Base-by-base conservation (phyloP, 2,329 filamentous ascomycete species). In the Salinomyces thailandicus region DNA sequence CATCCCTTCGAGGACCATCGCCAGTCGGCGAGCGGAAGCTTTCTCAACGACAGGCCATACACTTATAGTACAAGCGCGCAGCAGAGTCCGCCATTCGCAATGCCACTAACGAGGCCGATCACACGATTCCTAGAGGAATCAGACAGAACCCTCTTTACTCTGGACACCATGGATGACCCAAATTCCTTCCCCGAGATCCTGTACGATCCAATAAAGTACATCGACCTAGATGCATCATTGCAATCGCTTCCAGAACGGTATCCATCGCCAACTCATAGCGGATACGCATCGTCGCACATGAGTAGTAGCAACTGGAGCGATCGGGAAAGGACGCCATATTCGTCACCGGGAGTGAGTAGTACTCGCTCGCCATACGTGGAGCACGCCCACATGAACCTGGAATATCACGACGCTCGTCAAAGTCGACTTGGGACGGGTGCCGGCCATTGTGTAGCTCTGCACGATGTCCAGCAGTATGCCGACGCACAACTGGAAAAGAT, bases 391-490 rank as follows among this genome's bases (percentile, higher is more conserved):
- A 26, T 12, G 19, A 9, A 14, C 14, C 30, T 18, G 5, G 35
- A 20, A 18, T 14, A 5, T 5, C 11, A n/a, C 12, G 15, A 17
- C 20, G 5, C 16, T 5, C 19, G 3, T 33, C 8, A 15, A 11
- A 14, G 17, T 9, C 19, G 2, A 11, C 7, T 16, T 8, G 30
- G 6, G 3, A 17, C 26, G 14, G 6, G 9, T 4, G 17, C 17
- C 5, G 22, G 37, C 14, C 14, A 33, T 8, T 52, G 41, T 17
- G 49, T 52, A 17, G 41, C 48, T 2, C 35, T 52, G 36, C 34
- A 45, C 28, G 46, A 53, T 18, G 43, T 55, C 1, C 51, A 52
- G 30, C 38, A 33, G 15, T 39, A 39, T 27, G 43, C 42, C 2
- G 50, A 54, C 20, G 30, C 42, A 5, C 41, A 44, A 17, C 34